Evolutionary conservation across 2,329 filamentous ascomycete species (phyloP).

Genomic region (Botrytis fabae): DNA sequence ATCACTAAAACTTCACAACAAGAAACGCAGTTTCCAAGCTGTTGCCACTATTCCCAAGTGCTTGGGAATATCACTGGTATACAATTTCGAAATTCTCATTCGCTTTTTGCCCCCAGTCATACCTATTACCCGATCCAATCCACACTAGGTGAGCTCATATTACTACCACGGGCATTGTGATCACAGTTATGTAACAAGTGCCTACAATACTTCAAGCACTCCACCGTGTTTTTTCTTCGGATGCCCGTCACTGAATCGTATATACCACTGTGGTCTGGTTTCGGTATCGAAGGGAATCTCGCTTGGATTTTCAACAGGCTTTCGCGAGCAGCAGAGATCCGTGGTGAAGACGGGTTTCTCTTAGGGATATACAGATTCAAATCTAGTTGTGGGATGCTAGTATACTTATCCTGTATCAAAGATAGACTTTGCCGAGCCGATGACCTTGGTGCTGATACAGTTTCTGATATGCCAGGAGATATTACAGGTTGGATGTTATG

Average conservation of each 20-base stretch:
- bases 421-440: slow-evolving; percentile 14
- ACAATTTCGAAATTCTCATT: neutral
- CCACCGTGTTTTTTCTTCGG: neutral
- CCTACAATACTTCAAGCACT: slow-evolving; percentile 7
- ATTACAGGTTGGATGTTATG: neutral
- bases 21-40: neutral
- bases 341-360: neutral
- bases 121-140: slow-evolving; percentile 33
- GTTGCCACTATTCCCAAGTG: neutral
- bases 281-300: slow-evolving; percentile 20
- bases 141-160: slow-evolving; percentile 29
- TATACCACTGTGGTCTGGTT: slow-evolving; percentile 25
- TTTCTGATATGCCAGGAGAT: neutral
- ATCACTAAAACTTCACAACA: neutral
- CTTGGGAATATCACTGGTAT: neutral
- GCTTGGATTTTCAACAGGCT: slow-evolving; percentile 17
- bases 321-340: neutral
- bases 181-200: slow-evolving; percentile 26
- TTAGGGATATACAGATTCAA: neutral
- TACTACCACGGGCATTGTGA: slow-evolving; percentile 14
- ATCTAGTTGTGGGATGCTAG: neutral
- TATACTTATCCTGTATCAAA: slow-evolving; percentile 1
- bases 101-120: neutral
- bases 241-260: slow-evolving; percentile 26
- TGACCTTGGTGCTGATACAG: neutral